Evolutionary conservation across 1,284 basidiomycete species (phyloP), one percentile per base, ranked within the genome.

Genomic region (Irpex sp.): DNA sequence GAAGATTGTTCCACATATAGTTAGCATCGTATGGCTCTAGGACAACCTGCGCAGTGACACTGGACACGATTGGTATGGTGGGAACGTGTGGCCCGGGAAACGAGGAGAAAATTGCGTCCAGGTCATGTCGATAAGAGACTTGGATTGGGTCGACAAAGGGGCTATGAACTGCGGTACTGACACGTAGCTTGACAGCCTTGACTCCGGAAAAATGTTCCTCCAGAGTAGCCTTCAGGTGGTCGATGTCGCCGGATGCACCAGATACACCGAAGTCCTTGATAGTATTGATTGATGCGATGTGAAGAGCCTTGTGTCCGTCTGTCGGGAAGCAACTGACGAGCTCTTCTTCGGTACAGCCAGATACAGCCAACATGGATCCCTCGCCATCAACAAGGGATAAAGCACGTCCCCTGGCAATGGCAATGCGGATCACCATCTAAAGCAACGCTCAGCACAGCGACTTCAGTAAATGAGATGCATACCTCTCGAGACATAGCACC

Each of bases 281-380:
- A 2, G 77, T 63, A 64, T 82, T 82, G 70, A 73, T 76, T 64
- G 78, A 79, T 2, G 70, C 76, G 17, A 81, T 67, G 9, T 77
- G 75, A 13, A 81, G 61, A 0, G 57, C 17, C 0, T 63, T 65
- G 8, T 68, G 66, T 1, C 48, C 57, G 17, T 48, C 19, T 11
- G 66, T 69, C 11, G 60, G 51, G 1, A 21, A 62, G 55, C 78
- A 71, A 57, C 76, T 57, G 8, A 62, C 59, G 19, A 66, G 21
- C 0, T 74, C 76, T 1, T 73, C 61, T 2, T 62, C 58, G 0
- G 72, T 62, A 36, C 62, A 68, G 66, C 80, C 81, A 0, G 73
- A 67, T 1, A 82, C 59, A 0, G 80, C 79, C 0, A 79, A 81
- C 81, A 83, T 83, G 0, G 75, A 71, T 7, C 70, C 74, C 17